Evolutionary conservation across 768 basidiomycete genomes (phyloP).

Genomic region (Macrolepiota dolichaula): DNA sequence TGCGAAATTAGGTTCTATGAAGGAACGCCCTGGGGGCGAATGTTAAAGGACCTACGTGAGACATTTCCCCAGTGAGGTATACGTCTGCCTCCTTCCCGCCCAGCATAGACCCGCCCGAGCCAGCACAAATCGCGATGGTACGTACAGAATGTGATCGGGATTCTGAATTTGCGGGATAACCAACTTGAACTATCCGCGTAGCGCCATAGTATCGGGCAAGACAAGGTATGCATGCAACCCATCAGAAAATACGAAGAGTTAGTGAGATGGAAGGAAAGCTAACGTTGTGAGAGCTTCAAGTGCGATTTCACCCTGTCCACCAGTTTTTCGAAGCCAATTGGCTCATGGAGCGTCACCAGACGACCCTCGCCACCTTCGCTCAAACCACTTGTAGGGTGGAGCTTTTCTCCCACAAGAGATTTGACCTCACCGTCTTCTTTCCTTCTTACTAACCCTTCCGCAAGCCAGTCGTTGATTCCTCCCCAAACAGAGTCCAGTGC

Average conservation of each 20-base stretch:
- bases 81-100: conserved; percentile 74
- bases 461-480: conserved; percentile 92
- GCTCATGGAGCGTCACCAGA: conserved; percentile 56
- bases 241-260: conserved; percentile 18
- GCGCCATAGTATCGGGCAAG: conserved; percentile 9
- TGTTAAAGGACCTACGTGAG: conserved; percentile 55
- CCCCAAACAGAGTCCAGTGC: conserved; percentile 80
- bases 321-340: conserved; percentile 57
- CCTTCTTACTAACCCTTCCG: conserved; percentile 43
- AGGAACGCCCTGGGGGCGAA: conserved; percentile 6
- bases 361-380: conserved; percentile 65
- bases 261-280: conserved; percentile 19
- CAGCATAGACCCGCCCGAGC: conserved; percentile 81
- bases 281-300: conserved; percentile 40
- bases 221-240: conserved; percentile 12
- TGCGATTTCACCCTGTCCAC: conserved; percentile 67
- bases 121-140: conserved; percentile 88
- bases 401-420: conserved; percentile 38
- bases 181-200: conserved; percentile 58
- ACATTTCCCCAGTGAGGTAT: conserved; percentile 92
- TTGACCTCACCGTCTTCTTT: conserved; percentile 31
- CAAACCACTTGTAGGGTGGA: conserved; percentile 29
- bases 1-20: conserved; percentile 18
- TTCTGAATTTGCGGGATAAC: conserved; percentile 34
- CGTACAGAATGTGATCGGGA: conserved; percentile 34